Base-by-base conservation (phyloP, 2,329 filamentous ascomycete genomes). In the Paraphaeosphaeria minitans region DNA sequence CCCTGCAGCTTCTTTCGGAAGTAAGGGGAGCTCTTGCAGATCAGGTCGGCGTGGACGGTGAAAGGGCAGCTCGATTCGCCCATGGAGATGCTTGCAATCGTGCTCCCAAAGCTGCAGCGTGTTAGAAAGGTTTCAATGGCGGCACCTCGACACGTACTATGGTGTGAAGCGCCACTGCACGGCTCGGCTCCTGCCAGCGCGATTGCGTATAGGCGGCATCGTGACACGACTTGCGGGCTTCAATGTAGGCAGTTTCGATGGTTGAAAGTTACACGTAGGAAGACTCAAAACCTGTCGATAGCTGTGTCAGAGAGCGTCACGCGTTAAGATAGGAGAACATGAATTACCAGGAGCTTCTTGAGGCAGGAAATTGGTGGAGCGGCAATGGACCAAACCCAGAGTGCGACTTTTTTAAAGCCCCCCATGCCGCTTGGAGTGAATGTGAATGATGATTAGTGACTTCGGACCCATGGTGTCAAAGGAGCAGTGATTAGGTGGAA, bases 21-120 rank as follows among this genome's bases (percentile, higher is more conserved):
- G 27, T 55, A 64, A 0, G 10, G 19, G 13, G 66, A 72, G 9
- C 56, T 63, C 3, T 53, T 50, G 41, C 66, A 68, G 9, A 69
- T 51, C 9, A 66, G 57, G 29, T 69, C 67, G 60, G 62, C 61
- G 54, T 71, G 68, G 41, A 70, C 56, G 16, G 53, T 53, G 54
- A 66, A 70, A 7, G 42, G 43, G 14, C 57, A 41, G 14, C 31
- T 41, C 1, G n/a, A 46, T 2, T 21, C 35, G 14, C 59, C 57
- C 29, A 62, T 43, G 6, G 45, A 29, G 13, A 62, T 13, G 4
- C 57, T 60, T 1, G 57, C 42, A 16, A 56, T 10, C 10, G 59
- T 60, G 14, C 31, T 35, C 16, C 48, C 35, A 13, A 50, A 29
- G 10, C 45, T 43, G 3, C 10, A 10, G 7, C n/a, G 19, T 19